Percentiles rank a stretch among this genome's conserved stretches.
Evolutionary conservation across 768 basidiomycete genomes (phyloP).

Genomic region (Rhizopogon vesiculosus): DNA sequence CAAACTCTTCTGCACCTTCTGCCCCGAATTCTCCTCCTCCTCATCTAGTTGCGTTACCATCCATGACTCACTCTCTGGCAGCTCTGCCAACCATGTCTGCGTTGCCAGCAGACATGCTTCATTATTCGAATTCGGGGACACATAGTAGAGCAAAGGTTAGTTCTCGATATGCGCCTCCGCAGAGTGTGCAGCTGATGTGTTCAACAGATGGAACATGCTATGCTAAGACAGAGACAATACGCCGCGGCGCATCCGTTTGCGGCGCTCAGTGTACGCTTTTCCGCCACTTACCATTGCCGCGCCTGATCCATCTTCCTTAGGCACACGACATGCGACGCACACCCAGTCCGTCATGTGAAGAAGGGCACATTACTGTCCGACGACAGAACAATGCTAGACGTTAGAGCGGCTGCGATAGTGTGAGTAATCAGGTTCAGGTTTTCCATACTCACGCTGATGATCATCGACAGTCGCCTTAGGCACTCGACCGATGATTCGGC

Average conservation of each 20-base stretch:
- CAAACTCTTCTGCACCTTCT: conserved; percentile 23
- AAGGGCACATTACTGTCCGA: conserved; percentile 27
- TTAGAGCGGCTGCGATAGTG: conserved; percentile 8
- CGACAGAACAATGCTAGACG: conserved; percentile 23
- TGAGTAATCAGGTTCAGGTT: neutral
- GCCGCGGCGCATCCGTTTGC: conserved; percentile 13
- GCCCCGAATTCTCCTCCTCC: conserved; percentile 15
- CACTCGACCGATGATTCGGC: conserved; percentile 23
- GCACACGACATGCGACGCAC: conserved; percentile 25
- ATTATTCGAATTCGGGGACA: conserved; percentile 21
- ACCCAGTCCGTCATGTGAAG: conserved; percentile 28
- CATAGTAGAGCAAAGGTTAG: conserved; percentile 27
- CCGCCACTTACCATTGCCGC: conserved; percentile 1
- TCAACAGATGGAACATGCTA: conserved; percentile 26
- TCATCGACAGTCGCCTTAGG: conserved; percentile 13
- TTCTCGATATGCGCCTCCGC: neutral
- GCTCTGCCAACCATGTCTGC: conserved; percentile 26
- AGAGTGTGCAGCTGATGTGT: conserved; percentile 3
- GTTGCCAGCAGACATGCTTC: conserved; percentile 26
- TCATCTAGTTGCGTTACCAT: conserved; percentile 24
- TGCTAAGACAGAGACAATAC: conserved; percentile 28
- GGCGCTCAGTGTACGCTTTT: conserved; percentile 17
- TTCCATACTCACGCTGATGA: conserved; percentile 7
- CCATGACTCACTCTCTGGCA: conserved; percentile 29
- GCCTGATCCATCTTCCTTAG: conserved; percentile 8